These are phyloP conservation scores for Cladosporium colombiae DNA, from an alignment of 2,329 filamentous ascomycete genomes.

Conservation along the genomic window DNA sequence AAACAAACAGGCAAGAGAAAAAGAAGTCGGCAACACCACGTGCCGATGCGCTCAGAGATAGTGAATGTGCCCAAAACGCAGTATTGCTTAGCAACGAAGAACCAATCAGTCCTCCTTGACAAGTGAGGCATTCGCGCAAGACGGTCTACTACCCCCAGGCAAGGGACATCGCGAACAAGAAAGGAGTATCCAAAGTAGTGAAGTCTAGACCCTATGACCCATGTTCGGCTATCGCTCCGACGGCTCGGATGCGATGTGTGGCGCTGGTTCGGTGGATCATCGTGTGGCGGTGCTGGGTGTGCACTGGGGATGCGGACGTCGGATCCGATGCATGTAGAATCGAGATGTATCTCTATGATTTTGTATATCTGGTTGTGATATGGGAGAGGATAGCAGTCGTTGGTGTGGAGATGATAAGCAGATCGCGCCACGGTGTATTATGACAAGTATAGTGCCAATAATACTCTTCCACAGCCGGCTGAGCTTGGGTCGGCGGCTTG, in stretches of 20 bases:
- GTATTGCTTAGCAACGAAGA: not conserved
- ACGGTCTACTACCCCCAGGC: not conserved
- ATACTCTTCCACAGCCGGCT: not conserved
- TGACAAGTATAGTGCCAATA: not conserved
- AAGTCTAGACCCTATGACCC: slow-evolving; percentile 9
- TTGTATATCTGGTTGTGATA: not conserved
- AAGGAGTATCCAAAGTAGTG: not conserved
- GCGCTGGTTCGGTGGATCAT: slow-evolving; percentile 1
- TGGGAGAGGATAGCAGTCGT: not conserved
- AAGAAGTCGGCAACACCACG: no score
- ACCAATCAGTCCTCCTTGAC: no score
- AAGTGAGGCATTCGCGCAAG: no score
- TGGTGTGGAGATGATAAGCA: not conserved
- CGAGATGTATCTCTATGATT: not conserved
- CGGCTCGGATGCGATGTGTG: not conserved
- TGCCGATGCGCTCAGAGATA: not conserved
- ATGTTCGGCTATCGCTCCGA: slow-evolving; percentile 11
- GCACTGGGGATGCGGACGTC: not conserved
- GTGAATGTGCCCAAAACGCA: not conserved
- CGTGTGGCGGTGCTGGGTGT: slow-evolving; percentile 5
- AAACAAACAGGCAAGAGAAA: no score
- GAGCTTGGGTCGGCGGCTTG: not conserved
- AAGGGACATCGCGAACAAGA: not conserved
- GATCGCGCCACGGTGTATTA: no score
- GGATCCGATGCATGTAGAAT: not conserved